Evolutionary conservation across 73 alveolate genomes (phyloP), one percentile per base, ranked within the genome.

Genomic region (Paramecium octaurelia): DNA sequence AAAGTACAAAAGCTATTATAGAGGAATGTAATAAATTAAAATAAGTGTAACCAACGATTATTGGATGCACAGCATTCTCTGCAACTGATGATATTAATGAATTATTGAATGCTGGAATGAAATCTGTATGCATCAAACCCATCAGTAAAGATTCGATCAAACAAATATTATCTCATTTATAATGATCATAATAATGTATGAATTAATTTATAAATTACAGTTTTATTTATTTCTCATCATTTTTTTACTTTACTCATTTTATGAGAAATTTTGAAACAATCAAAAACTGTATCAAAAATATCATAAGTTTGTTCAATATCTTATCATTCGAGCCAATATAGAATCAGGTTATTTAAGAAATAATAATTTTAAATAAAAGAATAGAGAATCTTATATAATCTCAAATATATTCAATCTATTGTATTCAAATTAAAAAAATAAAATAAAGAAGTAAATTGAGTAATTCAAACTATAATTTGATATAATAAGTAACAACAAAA

Each of bases 31-130:
- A 40, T 21, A 24, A 24, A 27, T 18, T 31, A 38, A 46, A 46
- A 11, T 35, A 23, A 42, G 20, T 24, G 8, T 48, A 23, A 27
- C 24, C 75, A 3, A 29, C 14, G 0, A 80, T 80, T 7, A 80
- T 80, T 23, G 91, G 91, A 23, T 80, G 91, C 76, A 80, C 91
- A 8, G 91, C 91, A 10, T 80, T 80, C 46, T 80, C 91, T 24
- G 91, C 91, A 23, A 44, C 29, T 24, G 91, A 40, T 40, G 91
- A 80, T 35, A 31, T 80, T 0, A 64, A 80, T 43, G 43, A 27
- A 29, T 18, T 80, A 20, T 44, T 31, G 46, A 24, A 42, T 24
- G 91, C 91, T 23, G 91, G 91, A 14, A 80, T 80, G 91, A 27
- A 44, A 46, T 43, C 14, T 16, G 73, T 80, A 38, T 80, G 91